Percentiles rank a stretch among this genome's conserved stretches.
Evolutionary conservation across 169 alveolate genomes (phyloP).

Genomic region (Eimeria maxima): DNA sequence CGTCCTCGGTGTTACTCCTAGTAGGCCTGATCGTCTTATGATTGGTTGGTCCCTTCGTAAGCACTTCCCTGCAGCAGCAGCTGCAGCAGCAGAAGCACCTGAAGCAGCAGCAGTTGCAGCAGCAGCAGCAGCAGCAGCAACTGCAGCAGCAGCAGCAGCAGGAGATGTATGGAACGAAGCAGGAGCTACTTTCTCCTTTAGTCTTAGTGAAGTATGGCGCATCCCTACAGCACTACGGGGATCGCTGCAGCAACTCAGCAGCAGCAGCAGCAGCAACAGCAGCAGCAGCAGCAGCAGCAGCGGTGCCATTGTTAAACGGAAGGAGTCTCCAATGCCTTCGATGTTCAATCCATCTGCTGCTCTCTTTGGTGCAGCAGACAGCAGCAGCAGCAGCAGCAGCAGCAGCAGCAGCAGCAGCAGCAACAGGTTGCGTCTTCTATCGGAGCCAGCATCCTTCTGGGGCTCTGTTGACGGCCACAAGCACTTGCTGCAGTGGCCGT

Average conservation of each 20-base stretch:
- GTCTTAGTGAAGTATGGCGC: slow-evolving; percentile 50
- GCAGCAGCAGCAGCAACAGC: slow-evolving; percentile 12
- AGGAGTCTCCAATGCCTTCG: not conserved
- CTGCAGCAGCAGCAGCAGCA: not conserved
- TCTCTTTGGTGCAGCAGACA: slow-evolving; percentile 25
- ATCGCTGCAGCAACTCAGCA: no score
- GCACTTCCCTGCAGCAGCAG: slow-evolving; percentile 5
- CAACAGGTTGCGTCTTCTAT: slow-evolving; percentile 38
- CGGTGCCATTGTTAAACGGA: not conserved
- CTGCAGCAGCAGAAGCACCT: no score
- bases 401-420: slow-evolving; percentile 36
- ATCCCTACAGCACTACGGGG: slow-evolving; percentile 58
- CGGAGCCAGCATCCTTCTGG: slow-evolving; percentile 49
- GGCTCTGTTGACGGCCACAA: slow-evolving; percentile 31
- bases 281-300: slow-evolving; percentile 32
- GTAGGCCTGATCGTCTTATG: slow-evolving; percentile 21
- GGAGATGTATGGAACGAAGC: not conserved
- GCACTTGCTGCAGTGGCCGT: slow-evolving; percentile 54
- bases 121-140: slow-evolving; percentile 34
- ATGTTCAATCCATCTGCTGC: slow-evolving; percentile 33
- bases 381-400: no score
- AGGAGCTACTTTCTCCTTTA: slow-evolving; percentile 35
- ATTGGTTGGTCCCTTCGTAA: slow-evolving; percentile 24
- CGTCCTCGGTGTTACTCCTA: slow-evolving; percentile 26
- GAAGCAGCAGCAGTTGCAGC: no score